Conservation (phyloP, 2,329 filamentous ascomycete species). For the Hypomyces perniciosus region DNA sequence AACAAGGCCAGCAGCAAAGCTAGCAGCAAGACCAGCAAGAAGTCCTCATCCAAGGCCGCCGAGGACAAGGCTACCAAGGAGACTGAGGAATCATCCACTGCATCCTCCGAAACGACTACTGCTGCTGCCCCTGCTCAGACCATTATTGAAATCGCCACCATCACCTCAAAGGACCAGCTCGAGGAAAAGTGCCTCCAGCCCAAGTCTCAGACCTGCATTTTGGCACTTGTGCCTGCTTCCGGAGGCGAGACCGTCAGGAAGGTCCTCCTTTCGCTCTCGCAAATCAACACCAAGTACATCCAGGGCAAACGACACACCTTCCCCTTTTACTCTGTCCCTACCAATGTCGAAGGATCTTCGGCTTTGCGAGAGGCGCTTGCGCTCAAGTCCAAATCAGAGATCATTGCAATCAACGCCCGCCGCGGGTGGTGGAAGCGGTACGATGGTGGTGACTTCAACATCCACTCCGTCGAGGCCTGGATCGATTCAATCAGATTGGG, state of each 20-base stretch:
- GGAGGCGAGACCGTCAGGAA: conserved; percentile 47
- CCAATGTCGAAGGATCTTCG: conserved; percentile 30
- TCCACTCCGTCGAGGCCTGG: conserved; percentile 69
- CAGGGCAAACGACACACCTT: conserved; percentile 64
- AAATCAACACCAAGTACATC: conserved; percentile 70
- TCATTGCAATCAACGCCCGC: conserved; percentile 80
- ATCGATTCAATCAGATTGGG: conserved; percentile 87
- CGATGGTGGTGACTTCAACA: conserved; percentile 53
- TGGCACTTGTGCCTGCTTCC: conserved; percentile 61
- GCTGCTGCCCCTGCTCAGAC: conserved; percentile 21
- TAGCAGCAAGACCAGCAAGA: conserved; percentile 36
- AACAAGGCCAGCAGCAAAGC: conserved; percentile 15
- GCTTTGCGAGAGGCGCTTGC: conserved; percentile 49
- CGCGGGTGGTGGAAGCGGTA: conserved; percentile 81
- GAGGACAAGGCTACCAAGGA: conserved; percentile 29
- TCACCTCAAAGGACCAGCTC: conserved; percentile 59
- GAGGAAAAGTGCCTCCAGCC: conserved; percentile 64
- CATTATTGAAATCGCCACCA: conserved; percentile 58
- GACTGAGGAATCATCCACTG: conserved; percentile 17
- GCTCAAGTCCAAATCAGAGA: conserved; percentile 56
- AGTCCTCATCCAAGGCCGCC: conserved; percentile 35
- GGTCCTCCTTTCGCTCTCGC: conserved; percentile 58
- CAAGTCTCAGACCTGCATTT: conserved; percentile 76
- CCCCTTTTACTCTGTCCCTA: conserved; percentile 73
- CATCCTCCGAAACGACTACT: conserved; percentile 25